Evolutionary conservation across 1,139 yeast genomes (phyloP).

Genomic region (Blastobotrys persicus): DNA sequence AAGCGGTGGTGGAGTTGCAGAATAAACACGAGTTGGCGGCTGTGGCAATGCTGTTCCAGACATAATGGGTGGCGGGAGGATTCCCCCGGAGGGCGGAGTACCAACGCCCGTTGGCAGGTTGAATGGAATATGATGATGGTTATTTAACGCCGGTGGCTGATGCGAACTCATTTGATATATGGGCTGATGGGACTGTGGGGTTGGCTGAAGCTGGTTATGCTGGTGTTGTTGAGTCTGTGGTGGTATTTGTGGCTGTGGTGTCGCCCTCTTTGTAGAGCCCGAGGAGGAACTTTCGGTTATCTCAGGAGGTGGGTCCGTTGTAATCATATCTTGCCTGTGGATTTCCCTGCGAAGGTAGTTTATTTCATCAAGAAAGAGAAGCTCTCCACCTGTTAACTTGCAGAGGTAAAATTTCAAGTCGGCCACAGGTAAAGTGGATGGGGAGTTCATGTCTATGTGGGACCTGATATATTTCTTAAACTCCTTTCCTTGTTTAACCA

Average conservation of each 20-base stretch:
- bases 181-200: not conserved
- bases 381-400: slow-evolving; percentile 45
- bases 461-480: slow-evolving; percentile 31
- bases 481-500: slow-evolving; percentile 35
- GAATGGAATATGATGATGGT: no score
- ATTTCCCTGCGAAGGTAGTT: slow-evolving; percentile 33
- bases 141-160: no score
- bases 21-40: not conserved
- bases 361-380: slow-evolving; percentile 34
- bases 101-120: not conserved
- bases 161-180: no score
- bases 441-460: slow-evolving; percentile 20
- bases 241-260: not conserved
- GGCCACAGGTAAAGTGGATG: slow-evolving; percentile 18
- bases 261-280: not conserved
- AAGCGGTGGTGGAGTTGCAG: slow-evolving; percentile 3
- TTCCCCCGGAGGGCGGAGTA: not conserved
- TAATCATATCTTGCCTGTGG: slow-evolving; percentile 30
- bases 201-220: not conserved
- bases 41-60: slow-evolving; percentile 1
- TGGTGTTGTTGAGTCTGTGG: not conserved
- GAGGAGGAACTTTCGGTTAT: slow-evolving; percentile 4
- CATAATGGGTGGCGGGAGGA: not conserved
- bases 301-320: slow-evolving; percentile 29
- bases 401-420: slow-evolving; percentile 45